A percentile compares a stretch with the other conserved stretches of the same genome.
Conservation (phyloP, 1,284 basidiomycete genomes). For the Ceratobasidium sp. region DNA sequence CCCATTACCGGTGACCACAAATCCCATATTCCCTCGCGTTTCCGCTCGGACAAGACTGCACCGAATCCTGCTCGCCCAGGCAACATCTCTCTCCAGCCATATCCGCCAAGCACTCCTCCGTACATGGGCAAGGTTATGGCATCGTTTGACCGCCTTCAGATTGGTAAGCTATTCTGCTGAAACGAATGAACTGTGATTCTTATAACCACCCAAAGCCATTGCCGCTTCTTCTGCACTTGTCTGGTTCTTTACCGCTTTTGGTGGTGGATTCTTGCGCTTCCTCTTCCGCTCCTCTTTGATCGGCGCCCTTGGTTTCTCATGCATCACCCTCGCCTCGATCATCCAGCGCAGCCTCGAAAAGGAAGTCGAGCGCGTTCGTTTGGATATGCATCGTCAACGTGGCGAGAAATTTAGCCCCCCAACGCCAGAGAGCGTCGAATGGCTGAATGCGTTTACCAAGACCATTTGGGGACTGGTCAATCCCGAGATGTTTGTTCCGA, state of each 20-base stretch:
- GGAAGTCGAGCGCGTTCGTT: slow-evolving; percentile 58
- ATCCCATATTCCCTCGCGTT: slow-evolving; percentile 26
- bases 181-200: neutral
- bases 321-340: slow-evolving; percentile 54
- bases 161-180: slow-evolving; percentile 46
- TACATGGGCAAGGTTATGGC: slow-evolving; percentile 50
- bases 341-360: slow-evolving; percentile 59
- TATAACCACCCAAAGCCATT: slow-evolving; percentile 24
- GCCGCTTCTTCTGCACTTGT: slow-evolving; percentile 46
- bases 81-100: slow-evolving; percentile 62
- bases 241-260: slow-evolving; percentile 61
- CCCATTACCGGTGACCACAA: slow-evolving; percentile 39
- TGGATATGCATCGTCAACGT: slow-evolving; percentile 49
- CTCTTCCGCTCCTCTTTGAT: slow-evolving; percentile 55
- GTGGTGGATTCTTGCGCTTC: slow-evolving; percentile 55
- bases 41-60: slow-evolving; percentile 47
- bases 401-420: slow-evolving; percentile 62
- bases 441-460: slow-evolving; percentile 66
- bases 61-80: slow-evolving; percentile 56
- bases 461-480: slow-evolving; percentile 65
- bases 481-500: slow-evolving; percentile 58
- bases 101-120: slow-evolving; percentile 58
- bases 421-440: slow-evolving; percentile 60
- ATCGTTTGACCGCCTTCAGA: slow-evolving; percentile 51
- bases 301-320: slow-evolving; percentile 50